Evolutionary conservation across 2,329 filamentous ascomycete genomes (phyloP), one percentile per base, ranked within the genome.

Genomic region (Pestalotiopsis sp.): DNA sequence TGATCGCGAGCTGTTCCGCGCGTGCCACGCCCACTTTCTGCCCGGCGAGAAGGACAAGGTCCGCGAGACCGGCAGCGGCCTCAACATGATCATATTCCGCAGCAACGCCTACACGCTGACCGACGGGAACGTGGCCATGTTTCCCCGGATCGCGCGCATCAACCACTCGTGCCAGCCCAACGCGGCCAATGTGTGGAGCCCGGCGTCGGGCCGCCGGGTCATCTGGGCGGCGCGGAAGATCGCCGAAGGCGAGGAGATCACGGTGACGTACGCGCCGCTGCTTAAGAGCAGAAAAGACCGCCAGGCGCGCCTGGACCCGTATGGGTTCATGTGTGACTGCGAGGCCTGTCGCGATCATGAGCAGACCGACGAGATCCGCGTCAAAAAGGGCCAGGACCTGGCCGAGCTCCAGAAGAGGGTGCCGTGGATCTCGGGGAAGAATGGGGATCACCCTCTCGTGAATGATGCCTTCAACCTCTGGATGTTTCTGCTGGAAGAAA

Each of bases 161-260:
- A 82, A 82, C 64, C 80, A 82, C 70, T 73, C 71, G 11, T 82
- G 80, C 71, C 76, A 74, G 38, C 78, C 80, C 1, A 82, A 81
- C 59, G 78, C 79, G 1, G 74, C 67, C 66, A 80, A 79, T 64
- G 71, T 68, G 20, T 68, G 81, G 78, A 78, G 66, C 58, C 23
- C 49, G 25, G 66, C 59, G 23, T 63, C 66, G 13, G 20, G 25
- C 13, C 25, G 23, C 20, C 25, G 66, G 17, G 23, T 67, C 41
- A 63, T 67, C 23, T 61, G 57, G 49, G 72, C 76, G 1, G 78
- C 78, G 64, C 72, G 74, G 4, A 75, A 79, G 31, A 76, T 83
- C 38, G 59, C 68, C 5, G 70, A 68, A 1, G 80, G 78, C 6
- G 79, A 81, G 14, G 79, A 83, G 73, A 73, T 83, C 31, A 78